Base-by-base conservation (phyloP, 2,329 filamentous ascomycete species). In the Catunica adiposa region DNA sequence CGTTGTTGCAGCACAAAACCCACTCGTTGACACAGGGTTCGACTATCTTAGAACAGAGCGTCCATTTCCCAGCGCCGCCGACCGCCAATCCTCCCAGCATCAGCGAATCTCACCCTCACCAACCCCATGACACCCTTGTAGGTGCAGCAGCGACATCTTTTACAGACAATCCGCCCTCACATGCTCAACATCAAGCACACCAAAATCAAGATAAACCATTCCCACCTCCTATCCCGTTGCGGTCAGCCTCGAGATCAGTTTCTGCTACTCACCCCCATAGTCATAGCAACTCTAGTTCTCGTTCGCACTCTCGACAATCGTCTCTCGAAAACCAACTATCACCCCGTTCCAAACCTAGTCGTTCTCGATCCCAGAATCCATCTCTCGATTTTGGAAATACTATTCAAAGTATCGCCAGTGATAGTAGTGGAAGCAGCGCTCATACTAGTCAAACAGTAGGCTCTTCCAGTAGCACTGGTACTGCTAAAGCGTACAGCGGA, bases 261-360 rank as follows among this genome's bases (percentile, higher is more conserved):
- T 23, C 52, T 15, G 68, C 69, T 56, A 66, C 70, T 11, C 5
- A 34, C 29, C 11, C 29, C 29, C 50, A 52, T 38, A 52, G 50
- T 26, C 31, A 9, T 15, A 52, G 29, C 31, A 38, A 38, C 59
- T 64, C 71, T 56, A 77, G 79, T 62, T 78, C 77, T 23, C 40
- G 70, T 59, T 64, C 71, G 56, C 77, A 80, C 62, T 79, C 77
- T 26, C 74, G 77, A 64, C 74, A 79, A 58, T 78, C 76, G n/a
- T 79, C 77, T 51, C 67, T 73, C 64, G 77, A 80, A 56, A 78
- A 79, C 64, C 65, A 73, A 37, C 67, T 70, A 61, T 64, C 68
- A 60, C 59, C 62, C 53, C 50, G 63, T 56, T 51, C 61, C 52
- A 52, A 57, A 46, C 60, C 61, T 60, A 37, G 59, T 62, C 55